Percentiles rank a stretch among this genome's conserved stretches.
These are phyloP conservation scores for Tylopilus plumbeoviolaceoides DNA, from an alignment of 768 basidiomycete species.

Conservation along the genomic window DNA sequence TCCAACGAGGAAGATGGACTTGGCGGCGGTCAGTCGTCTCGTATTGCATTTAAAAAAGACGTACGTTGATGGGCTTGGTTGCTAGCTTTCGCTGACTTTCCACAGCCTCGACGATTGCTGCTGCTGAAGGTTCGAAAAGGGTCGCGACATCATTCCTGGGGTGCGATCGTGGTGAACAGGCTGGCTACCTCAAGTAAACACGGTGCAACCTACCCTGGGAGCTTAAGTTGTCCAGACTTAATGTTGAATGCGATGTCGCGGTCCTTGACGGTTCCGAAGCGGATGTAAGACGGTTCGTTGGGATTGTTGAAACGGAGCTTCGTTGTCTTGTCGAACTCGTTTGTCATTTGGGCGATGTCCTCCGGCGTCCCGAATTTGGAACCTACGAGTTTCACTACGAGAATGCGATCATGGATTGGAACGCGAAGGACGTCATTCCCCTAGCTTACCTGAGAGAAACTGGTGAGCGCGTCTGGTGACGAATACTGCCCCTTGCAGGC, in stretches of 20 bases:
- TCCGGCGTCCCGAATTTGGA: constrained; percentile 38
- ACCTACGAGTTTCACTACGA: constrained; percentile 37
- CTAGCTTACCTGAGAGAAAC: constrained; percentile 36
- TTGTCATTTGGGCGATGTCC: constrained; percentile 40
- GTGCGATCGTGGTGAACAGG: neutral
- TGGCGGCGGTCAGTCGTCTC: neutral
- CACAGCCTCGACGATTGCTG: constrained; percentile 20
- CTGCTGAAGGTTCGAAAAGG: constrained; percentile 28
- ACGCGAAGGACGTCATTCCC: neutral
- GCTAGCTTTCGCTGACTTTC: constrained; percentile 22
- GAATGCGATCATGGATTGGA: neutral
- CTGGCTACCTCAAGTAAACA: no score
- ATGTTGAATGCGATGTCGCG: constrained; percentile 39
- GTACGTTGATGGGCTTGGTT: constrained; percentile 22
- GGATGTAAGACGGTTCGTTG: constrained; percentile 41
- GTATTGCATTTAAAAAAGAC: neutral
- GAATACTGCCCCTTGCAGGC: constrained; percentile 48
- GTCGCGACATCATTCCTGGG: constrained; percentile 27
- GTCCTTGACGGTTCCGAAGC: constrained; percentile 43
- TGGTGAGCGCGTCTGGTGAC: constrained; percentile 41
- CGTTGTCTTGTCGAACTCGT: constrained; percentile 44
- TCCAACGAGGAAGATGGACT: constrained; percentile 41
- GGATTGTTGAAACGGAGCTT: constrained; percentile 42
- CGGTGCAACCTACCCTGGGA: constrained; percentile 27
- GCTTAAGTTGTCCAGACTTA: constrained; percentile 44